Base-by-base conservation (phyloP, 495 filamentous ascomycete genomes). In the Hypoxylon trugodes region DNA sequence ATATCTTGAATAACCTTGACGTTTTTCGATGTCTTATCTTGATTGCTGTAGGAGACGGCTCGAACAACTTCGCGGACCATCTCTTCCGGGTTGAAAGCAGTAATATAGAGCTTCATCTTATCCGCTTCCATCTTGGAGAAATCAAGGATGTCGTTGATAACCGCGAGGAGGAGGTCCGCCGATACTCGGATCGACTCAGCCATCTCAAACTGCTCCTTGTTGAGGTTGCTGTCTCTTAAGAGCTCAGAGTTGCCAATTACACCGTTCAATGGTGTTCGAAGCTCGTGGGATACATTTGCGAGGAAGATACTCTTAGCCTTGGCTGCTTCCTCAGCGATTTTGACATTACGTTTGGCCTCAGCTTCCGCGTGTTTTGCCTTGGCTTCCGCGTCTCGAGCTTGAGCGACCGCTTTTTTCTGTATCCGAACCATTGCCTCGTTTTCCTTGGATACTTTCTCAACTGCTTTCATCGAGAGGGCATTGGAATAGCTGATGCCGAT, bases 101-200 rank as follows among this genome's bases (percentile, higher is more conserved):
- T 92, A 8, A 89, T 89, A 52, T 90, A 94, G 6, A 96, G 87
- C 73, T 92, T 91, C 90, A 97, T 95, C 78, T 96, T 97, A 68
- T 93, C 93, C 12, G 93, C 93, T 73, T 97, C 93, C 70, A 97
- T 86, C 70, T 95, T 92, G 25, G 91, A 95, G 71, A 95, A 96
- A 73, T 97, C 93, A 1, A 97, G 79, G 18, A 97, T 93, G 65
- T 97, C 93, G 69, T 97, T 96, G 79, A 97, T 97, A 51, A 97
- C 89, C 0, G 90, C 93, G n/a, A 96, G 82, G 6, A 97, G 78
- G 6, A 94, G 89, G 70, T 96, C 91, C 3, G 92, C 93, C 58
- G 93, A 97, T 16, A 96, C 88, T 2, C 91, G 82, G 64, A 96
- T 96, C 6, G 90, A 93, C 70, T 96, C 91, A n/a, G 92, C 90